phyloP scores from a whole-genome alignment of 352 stramenopile genomes.

The Phytophthora vignae region DNA sequence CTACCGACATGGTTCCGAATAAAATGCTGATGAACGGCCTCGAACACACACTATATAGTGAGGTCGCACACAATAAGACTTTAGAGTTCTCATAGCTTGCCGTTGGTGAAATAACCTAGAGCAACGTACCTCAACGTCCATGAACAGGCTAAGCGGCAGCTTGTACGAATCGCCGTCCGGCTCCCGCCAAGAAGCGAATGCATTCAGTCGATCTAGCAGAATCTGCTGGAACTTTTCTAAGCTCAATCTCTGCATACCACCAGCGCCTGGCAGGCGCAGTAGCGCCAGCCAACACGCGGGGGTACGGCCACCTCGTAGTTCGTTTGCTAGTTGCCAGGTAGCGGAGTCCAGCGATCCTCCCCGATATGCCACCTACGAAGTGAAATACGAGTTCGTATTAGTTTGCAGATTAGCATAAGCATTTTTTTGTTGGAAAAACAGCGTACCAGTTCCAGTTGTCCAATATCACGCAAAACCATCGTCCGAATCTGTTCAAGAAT shows the following conservation, averaged over 20 bases:
- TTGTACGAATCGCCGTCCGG: constrained; percentile 29
- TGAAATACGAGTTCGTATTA: background rate
- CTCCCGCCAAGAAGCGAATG: constrained; percentile 48
- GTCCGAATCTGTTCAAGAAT: constrained; percentile 25
- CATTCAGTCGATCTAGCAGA: constrained; percentile 46
- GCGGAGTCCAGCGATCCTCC: constrained; percentile 10
- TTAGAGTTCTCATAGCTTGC: background rate
- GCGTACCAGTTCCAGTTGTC: constrained; percentile 36
- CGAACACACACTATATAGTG: constrained; percentile 45
- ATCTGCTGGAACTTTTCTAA: constrained; percentile 47
- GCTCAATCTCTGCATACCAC: background rate
- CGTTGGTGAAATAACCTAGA: background rate
- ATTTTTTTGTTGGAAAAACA: background rate
- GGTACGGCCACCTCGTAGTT: constrained; percentile 1
- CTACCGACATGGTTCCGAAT: constrained; percentile 52
- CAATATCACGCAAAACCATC: constrained; percentile 32
- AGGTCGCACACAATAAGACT: background rate
- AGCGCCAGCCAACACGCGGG: constrained; percentile 21
- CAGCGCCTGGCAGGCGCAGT: background rate
- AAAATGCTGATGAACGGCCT: constrained; percentile 68
- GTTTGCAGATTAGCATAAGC: background rate
- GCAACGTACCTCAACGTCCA: constrained; percentile 38
- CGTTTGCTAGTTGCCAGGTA: constrained; percentile 9
- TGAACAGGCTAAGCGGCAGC: constrained; percentile 55
- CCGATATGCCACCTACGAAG: constrained; percentile 12